Conservation (phyloP, 371 early-diverging fungal genomes). For the Lichtheimia ramosa region DNA sequence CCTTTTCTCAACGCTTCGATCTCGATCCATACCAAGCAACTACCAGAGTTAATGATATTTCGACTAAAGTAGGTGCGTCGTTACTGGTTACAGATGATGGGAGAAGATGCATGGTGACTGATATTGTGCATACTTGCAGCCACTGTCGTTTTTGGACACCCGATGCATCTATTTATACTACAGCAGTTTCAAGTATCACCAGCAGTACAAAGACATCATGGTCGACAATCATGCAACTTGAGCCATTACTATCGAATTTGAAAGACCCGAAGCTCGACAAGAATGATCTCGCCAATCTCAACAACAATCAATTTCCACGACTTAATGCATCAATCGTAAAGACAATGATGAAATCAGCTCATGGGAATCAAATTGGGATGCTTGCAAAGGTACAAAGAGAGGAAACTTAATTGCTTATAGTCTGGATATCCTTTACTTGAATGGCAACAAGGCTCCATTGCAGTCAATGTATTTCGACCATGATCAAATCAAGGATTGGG, state of each 20-base stretch:
- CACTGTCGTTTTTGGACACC: slow-evolving; percentile 28
- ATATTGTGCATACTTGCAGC: background rate
- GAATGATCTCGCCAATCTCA: slow-evolving; percentile 39
- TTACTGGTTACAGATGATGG: background rate
- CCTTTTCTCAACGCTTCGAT: slow-evolving; percentile 65
- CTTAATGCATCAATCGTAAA: slow-evolving; percentile 67
- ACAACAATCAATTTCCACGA: slow-evolving; percentile 40
- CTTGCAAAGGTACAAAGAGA: slow-evolving; percentile 44
- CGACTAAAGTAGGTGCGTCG: slow-evolving; percentile 57
- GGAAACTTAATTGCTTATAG: slow-evolving; percentile 11
- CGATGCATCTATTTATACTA: slow-evolving; percentile 16
- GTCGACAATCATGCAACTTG: slow-evolving; percentile 41
- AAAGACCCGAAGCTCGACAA: slow-evolving; percentile 68
- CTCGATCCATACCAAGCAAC: slow-evolving; percentile 67
- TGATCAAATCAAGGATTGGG: slow-evolving; percentile 44
- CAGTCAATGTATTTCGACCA: slow-evolving; percentile 26
- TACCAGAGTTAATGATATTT: slow-evolving; percentile 56
- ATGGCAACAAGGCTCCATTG: slow-evolving; percentile 39
- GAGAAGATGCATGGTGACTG: too few species aligned
- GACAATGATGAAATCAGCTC: slow-evolving; percentile 55
- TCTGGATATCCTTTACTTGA: slow-evolving; percentile 48
- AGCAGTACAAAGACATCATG: slow-evolving; percentile 21
- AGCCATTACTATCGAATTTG: slow-evolving; percentile 52
- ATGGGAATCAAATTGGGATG: slow-evolving; percentile 53
- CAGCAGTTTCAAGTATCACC: slow-evolving; percentile 20